A percentile compares a stretch with the other conserved stretches of the same genome.
Conservation (phyloP, 192 early-diverging fungal species). For the Coemansia sp. region DNA sequence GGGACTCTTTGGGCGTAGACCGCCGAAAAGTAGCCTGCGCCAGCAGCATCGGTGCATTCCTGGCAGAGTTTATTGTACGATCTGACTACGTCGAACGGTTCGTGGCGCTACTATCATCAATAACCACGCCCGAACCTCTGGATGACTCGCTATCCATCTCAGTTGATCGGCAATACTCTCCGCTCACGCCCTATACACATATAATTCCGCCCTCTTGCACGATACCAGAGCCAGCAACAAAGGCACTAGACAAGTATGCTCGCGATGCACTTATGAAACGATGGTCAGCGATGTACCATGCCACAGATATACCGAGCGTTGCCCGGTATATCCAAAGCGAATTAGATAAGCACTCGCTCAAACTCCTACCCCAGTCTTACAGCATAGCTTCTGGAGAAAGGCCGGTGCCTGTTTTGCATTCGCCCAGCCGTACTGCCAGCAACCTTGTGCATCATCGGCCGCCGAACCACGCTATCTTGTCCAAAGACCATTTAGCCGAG, state of each 20-base stretch:
- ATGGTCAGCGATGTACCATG: slow-evolving; percentile 45
- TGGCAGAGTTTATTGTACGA: slow-evolving; percentile 44
- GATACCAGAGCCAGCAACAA: slow-evolving; percentile 26
- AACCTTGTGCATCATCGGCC: slow-evolving; percentile 35
- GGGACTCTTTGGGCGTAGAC: slow-evolving; percentile 31
- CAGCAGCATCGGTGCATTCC: slow-evolving; percentile 35
- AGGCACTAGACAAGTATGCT: slow-evolving; percentile 35
- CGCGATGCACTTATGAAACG: slow-evolving; percentile 28
- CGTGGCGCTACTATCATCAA: neutral
- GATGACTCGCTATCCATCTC: slow-evolving; percentile 28
- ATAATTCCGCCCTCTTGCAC: slow-evolving; percentile 17
- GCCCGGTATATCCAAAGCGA: slow-evolving; percentile 21
- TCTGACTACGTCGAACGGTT: slow-evolving; percentile 22
- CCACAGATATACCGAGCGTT: slow-evolving; percentile 7
- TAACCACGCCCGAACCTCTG: slow-evolving; percentile 11
- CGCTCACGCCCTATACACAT: slow-evolving; percentile 29
- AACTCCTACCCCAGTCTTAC: neutral
- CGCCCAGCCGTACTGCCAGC: slow-evolving; percentile 12
- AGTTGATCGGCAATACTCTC: slow-evolving; percentile 25
- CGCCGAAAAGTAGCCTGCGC: slow-evolving; percentile 17
- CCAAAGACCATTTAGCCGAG: slow-evolving; percentile 45
- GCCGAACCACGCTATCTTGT: slow-evolving; percentile 40
- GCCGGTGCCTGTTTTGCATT: neutral
- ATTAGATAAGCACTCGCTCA: slow-evolving; percentile 19
- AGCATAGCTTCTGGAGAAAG: neutral